phyloP scores from a whole-genome alignment of 129 eudicot genomes.

The Erigeron canadensis region DNA sequence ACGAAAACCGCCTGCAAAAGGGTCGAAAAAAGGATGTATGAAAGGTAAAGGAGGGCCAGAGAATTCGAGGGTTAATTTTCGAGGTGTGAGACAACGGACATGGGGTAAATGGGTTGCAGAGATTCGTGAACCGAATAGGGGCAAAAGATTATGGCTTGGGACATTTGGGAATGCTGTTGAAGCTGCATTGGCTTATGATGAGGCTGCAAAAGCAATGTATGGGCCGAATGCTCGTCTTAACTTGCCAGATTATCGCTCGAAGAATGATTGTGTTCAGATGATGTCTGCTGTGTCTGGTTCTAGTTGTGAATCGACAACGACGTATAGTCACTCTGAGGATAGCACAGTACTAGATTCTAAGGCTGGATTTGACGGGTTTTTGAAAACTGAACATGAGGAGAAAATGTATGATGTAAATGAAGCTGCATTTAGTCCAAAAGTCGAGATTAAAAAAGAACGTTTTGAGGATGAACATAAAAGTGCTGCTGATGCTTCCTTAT shows the following conservation, averaged over 20 bases:
- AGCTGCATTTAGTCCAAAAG: not conserved
- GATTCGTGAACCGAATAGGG: constrained; percentile 79
- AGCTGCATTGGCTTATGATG: constrained; percentile 87
- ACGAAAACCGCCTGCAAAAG: constrained; percentile 66
- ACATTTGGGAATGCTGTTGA: constrained; percentile 62
- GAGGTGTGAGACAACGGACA: constrained; percentile 93
- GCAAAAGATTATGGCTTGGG: constrained; percentile 82
- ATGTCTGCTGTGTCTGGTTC: constrained; percentile 26
- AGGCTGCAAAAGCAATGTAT: constrained; percentile 88
- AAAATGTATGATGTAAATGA: not conserved
- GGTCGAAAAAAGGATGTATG: constrained; percentile 95
- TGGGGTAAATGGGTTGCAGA: constrained; percentile 99
- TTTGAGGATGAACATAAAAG: not conserved
- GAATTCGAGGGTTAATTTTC: constrained; percentile 47
- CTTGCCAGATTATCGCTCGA: constrained; percentile 31
- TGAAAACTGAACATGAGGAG: not conserved
- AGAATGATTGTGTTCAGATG: not conserved
- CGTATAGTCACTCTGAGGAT: constrained; percentile 37
- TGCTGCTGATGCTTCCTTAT: constrained; percentile 1
- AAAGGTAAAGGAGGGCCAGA: constrained; percentile 94
- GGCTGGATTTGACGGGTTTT: not conserved
- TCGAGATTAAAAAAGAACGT: constrained; percentile 19
- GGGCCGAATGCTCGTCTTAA: constrained; percentile 74
- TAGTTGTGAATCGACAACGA: constrained; percentile 38
- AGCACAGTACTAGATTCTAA: constrained; percentile 23